These are phyloP conservation scores for Papiliotrema laurentii DNA, from an alignment of 1,284 basidiomycete genomes.

Conservation along the genomic window DNA sequence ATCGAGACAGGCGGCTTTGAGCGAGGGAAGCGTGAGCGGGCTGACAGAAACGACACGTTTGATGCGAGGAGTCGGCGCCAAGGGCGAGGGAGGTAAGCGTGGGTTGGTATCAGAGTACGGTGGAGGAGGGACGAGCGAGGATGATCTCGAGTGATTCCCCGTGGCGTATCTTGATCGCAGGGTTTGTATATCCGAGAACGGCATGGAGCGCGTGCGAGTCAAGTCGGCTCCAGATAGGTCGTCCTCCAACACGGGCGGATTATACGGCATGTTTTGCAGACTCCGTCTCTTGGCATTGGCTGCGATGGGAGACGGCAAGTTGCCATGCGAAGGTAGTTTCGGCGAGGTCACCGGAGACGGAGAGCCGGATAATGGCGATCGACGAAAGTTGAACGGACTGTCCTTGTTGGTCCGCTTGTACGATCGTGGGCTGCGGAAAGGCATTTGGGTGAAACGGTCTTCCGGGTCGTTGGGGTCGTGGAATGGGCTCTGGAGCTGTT, in stretches of 20 bases:
- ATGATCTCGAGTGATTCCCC: constrained; percentile 7
- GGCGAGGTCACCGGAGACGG: neutral
- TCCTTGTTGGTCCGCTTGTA: constrained; percentile 27
- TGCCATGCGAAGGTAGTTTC: neutral
- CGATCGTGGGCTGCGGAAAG: constrained; percentile 27
- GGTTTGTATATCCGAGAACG: constrained; percentile 24
- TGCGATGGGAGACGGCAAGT: neutral
- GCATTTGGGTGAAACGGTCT: constrained; percentile 39
- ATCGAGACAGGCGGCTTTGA: constrained; percentile 36
- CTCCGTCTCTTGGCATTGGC: constrained; percentile 25
- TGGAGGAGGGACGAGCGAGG: constrained; percentile 5
- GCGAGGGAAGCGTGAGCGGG: constrained; percentile 34
- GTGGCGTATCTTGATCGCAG: constrained; percentile 17
- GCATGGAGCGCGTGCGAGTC: constrained; percentile 19
- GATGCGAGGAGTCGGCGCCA: constrained; percentile 2
- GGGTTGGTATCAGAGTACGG: neutral
- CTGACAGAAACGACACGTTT: constrained; percentile 2
- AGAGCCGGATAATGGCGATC: neutral
- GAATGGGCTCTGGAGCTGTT: neutral
- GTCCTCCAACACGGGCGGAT: constrained; percentile 15
- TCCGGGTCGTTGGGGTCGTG: constrained; percentile 10
- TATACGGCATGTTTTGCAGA: constrained; percentile 36
- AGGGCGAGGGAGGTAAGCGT: neutral
- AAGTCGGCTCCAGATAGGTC: constrained; percentile 3
- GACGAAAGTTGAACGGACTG: neutral